These are phyloP conservation scores for Filosporella fistucella DNA, from an alignment of 495 filamentous ascomycete genomes.

Conservation along the genomic window DNA sequence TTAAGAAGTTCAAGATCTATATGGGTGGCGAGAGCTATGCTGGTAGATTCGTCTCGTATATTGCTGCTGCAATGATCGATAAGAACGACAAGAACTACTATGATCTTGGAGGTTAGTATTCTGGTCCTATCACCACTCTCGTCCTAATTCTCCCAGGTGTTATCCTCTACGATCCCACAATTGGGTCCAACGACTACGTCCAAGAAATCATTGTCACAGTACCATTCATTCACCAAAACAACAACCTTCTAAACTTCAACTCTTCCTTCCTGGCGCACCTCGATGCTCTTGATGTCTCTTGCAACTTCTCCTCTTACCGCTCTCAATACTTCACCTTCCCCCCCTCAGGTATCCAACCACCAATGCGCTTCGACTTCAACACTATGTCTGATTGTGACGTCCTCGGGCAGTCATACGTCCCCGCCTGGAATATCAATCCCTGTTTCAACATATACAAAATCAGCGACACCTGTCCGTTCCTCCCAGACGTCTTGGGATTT, in stretches of 20 bases:
- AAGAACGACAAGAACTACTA: constrained; percentile 43
- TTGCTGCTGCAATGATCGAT: constrained; percentile 47
- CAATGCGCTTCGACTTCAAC: constrained; percentile 18
- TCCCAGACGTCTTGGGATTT: constrained; percentile 21
- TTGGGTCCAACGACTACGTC: constrained; percentile 16
- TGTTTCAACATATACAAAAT: constrained; percentile 61
- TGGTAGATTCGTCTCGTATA: constrained; percentile 51
- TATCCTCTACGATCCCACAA: constrained; percentile 22
- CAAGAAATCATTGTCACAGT: constrained; percentile 31
- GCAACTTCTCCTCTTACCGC: constrained; percentile 51
- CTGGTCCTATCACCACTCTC: neutral
- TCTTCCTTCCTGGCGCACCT: constrained; percentile 44
- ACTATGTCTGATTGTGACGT: constrained; percentile 37
- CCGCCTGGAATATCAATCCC: constrained; percentile 45
- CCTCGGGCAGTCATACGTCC: constrained; percentile 42
- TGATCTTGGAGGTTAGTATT: constrained; percentile 34
- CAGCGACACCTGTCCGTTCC: constrained; percentile 38
- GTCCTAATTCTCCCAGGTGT: constrained; percentile 3
- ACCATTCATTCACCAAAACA: constrained; percentile 35
- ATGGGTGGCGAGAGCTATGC: constrained; percentile 60
- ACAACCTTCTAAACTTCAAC: constrained; percentile 54
- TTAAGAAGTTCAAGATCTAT: constrained; percentile 53
- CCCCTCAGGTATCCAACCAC: constrained; percentile 34
- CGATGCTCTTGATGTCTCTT: constrained; percentile 42
- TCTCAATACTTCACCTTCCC: constrained; percentile 55